Conservation (phyloP, 106 monocot genomes). For the Iris macrosiphon region DNA sequence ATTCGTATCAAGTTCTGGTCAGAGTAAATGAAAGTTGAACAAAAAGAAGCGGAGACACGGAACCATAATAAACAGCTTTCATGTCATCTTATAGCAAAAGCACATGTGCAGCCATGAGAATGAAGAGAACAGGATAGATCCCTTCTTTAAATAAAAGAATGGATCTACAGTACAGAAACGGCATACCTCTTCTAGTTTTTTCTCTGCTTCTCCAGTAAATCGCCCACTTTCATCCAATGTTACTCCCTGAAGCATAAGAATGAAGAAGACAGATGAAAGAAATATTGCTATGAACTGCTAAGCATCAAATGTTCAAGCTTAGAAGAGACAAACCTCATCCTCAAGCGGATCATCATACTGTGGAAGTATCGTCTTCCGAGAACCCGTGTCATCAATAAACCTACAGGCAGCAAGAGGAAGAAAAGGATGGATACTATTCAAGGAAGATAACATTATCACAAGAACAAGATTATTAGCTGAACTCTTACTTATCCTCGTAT, state of each 20-base stretch:
- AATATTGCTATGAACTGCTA: background rate
- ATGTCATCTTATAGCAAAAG: too few relatives aligned
- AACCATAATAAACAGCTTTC: too few relatives aligned
- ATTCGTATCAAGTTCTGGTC: too few relatives aligned
- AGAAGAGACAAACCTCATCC: conserved; percentile 64
- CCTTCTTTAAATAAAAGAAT: too few relatives aligned
- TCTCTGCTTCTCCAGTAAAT: conserved; percentile 75
- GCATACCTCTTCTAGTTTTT: conserved; percentile 69
- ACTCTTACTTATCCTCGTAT: conserved; percentile 80
- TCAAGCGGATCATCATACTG: conserved; percentile 69
- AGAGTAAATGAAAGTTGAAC: too few relatives aligned
- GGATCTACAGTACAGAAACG: too few relatives aligned
- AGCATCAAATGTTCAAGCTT: background rate
- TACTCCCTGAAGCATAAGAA: conserved; percentile 76
- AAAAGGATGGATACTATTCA: background rate
- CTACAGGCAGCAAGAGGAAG: conserved; percentile 25
- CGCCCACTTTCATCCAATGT: conserved; percentile 83
- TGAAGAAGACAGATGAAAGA: conserved; percentile 5
- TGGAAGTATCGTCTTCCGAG: conserved; percentile 65
- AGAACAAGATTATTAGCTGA: background rate
- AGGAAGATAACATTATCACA: background rate
- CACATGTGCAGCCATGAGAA: too few relatives aligned
- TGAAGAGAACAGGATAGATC: too few relatives aligned
- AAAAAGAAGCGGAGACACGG: too few relatives aligned
- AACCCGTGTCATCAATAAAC: conserved; percentile 54